These are phyloP conservation scores for Dioscorea dumetorum DNA, from an alignment of 106 monocot species.

Conservation along the genomic window DNA sequence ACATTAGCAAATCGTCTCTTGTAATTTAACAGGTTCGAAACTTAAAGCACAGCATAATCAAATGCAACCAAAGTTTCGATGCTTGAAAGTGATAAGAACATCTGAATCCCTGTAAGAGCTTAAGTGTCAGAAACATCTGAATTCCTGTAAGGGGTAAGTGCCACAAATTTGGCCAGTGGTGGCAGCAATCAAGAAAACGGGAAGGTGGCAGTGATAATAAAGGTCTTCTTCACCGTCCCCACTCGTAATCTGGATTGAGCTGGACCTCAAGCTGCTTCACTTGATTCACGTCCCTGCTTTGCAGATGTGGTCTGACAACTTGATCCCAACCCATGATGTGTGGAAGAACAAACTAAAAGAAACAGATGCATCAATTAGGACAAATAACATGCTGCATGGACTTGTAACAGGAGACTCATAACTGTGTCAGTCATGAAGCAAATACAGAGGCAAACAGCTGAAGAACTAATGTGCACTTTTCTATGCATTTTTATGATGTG, in stretches of 20 bases:
- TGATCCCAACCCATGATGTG: slow-evolving; percentile 61
- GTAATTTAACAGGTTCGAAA: background rate
- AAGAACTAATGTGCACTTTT: background rate
- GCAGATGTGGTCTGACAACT: slow-evolving; percentile 11
- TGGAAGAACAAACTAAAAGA: slow-evolving; percentile 44
- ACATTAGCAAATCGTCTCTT: too few relatives aligned
- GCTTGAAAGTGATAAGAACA: background rate
- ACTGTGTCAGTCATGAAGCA: background rate
- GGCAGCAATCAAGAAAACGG: too few relatives aligned
- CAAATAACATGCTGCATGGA: background rate
- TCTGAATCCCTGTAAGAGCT: background rate
- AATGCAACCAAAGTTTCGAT: background rate
- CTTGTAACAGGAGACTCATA: background rate
- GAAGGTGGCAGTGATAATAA: too few relatives aligned
- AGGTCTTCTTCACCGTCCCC: slow-evolving; percentile 27
- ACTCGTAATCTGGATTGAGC: slow-evolving; percentile 24
- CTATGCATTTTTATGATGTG: background rate
- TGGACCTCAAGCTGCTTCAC: slow-evolving; percentile 1
- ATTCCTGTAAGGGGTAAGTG: background rate
- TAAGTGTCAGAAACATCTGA: background rate
- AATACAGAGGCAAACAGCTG: too few relatives aligned
- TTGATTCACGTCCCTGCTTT: background rate
- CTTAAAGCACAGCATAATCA: background rate
- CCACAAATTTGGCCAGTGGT: background rate
- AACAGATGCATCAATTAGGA: background rate